Percentiles rank a stretch among this genome's conserved stretches.
Conservation (phyloP, 805 yeast species). For the Wickerhamomyces chaumierensis region DNA sequence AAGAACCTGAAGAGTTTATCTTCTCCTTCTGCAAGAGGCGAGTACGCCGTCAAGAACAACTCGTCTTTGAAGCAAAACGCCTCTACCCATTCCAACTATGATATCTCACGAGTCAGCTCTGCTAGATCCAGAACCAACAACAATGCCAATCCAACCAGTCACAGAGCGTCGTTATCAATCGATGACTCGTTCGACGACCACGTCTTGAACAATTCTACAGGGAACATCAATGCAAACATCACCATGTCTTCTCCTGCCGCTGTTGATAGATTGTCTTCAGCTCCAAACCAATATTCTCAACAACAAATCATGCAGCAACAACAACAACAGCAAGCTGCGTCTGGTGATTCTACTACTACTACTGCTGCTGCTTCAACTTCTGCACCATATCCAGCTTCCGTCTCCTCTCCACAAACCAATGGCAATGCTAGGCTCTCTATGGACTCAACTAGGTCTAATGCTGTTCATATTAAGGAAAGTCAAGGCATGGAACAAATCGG, state of each 20-base stretch:
- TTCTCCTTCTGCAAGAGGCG: slow-evolving; percentile 21
- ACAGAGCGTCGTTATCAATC: no score
- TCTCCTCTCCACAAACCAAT: no score
- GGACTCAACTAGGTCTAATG: background rate
- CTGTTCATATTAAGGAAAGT: background rate
- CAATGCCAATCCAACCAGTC: background rate
- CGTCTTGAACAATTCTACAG: background rate
- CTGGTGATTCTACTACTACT: no score
- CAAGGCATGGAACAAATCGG: background rate
- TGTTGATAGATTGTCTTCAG: background rate
- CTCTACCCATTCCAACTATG: slow-evolving; percentile 7
- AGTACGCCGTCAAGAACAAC: slow-evolving; percentile 13
- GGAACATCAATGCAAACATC: background rate
- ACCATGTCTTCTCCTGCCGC: background rate
- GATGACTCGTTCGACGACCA: background rate
- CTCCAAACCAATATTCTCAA: background rate
- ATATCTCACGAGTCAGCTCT: slow-evolving; percentile 20
- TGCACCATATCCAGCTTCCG: no score
- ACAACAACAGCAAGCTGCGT: background rate
- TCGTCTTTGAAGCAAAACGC: background rate
- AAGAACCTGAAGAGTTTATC: slow-evolving; percentile 53
- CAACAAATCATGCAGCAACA: background rate
- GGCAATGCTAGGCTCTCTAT: background rate
- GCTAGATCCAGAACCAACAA: slow-evolving; percentile 15
- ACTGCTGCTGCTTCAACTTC: no score